These are phyloP conservation scores for Diphasiastrum complanatum DNA, from an alignment of 83 land plant species.

Conservation along the genomic window DNA sequence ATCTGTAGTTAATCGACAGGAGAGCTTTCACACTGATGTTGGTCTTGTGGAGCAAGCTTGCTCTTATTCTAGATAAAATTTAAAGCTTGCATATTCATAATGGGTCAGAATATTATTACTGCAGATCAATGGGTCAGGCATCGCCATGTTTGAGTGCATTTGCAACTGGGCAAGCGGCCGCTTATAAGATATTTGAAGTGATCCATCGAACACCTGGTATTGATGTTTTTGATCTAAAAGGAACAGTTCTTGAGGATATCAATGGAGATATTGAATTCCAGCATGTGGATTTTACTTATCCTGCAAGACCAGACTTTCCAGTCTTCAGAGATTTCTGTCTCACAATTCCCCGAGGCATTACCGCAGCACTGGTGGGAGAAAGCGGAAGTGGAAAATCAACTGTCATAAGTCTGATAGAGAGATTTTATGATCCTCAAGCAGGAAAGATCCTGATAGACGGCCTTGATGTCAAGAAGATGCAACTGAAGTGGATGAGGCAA, in stretches of 20 bases:
- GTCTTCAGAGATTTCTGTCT: slow-evolving; percentile 46
- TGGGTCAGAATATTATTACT: slow-evolving; percentile 10
- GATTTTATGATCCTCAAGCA: slow-evolving; percentile 50
- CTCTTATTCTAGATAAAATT: too few species aligned
- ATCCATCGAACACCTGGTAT: slow-evolving; percentile 42
- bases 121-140: slow-evolving; percentile 43
- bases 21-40: too few species aligned
- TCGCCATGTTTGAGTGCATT: slow-evolving; percentile 40
- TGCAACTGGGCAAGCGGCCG: slow-evolving; percentile 46
- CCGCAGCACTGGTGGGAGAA: slow-evolving; percentile 52
- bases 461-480: slow-evolving; percentile 30
- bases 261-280: slow-evolving; percentile 44
- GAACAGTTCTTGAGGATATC: slow-evolving; percentile 29
- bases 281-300: slow-evolving; percentile 50
- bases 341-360: slow-evolving; percentile 32
- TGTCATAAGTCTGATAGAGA: slow-evolving; percentile 38
- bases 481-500: slow-evolving; percentile 39
- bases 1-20: too few species aligned
- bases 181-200: slow-evolving; percentile 48
- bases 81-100: too few species aligned
- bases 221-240: slow-evolving; percentile 31
- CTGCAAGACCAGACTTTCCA: slow-evolving; percentile 44
- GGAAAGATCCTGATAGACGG: slow-evolving; percentile 48
- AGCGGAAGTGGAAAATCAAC: slow-evolving; percentile 64
- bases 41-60: too few species aligned